Base-by-base conservation (phyloP, 108 stramenopile species). In the Mediolabrus comicus region DNA sequence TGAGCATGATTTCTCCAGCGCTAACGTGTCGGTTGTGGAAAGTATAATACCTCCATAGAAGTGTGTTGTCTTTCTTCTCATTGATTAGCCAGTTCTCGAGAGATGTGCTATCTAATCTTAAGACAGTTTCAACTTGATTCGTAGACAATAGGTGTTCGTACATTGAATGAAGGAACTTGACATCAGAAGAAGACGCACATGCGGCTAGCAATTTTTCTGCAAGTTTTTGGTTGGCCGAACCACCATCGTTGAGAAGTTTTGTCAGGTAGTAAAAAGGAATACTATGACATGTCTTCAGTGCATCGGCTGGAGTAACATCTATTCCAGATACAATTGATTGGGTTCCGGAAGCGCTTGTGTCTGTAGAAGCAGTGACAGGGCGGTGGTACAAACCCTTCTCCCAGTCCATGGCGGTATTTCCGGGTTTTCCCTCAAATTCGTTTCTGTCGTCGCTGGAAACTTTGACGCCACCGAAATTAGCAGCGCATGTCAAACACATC, bases 361-460 rank as follows among this genome's bases (percentile, higher is more conserved):
- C 55, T 16, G 55, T 31, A 27, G 30, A 12, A 2, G n/a, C 69
- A 57, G 35, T 38, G 1, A 34, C 72, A 53, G 65, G 75, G 38
- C 77, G 79, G 51, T 92, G 89, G 63, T 95, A 95, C 38, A 95
- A 72, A 11, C 84, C 80, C 52, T 66, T 77, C 67, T 95, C 94
- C 94, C 94, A 95, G 13, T 56, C 63, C 51, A 87, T 68, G 52
- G 77, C 62, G 10, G 28, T 63, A 17, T 69, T 53, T 31, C 46
- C 72, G 13, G 51, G 25, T 52, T 59, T 61, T 59, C 68, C 76
- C 41, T 77, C 67, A 10, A 65, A 25, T 34, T 78, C 72, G 35
- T 82, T 76, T 3, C 63, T 62, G 16, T 74, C 72, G 41, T 75
- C 63, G 12, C 71, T 49, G 16, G 13, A 55, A 17, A 72, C 76